Conservation (phyloP, 192 early-diverging fungal genomes). For the Podila minutissima region DNA sequence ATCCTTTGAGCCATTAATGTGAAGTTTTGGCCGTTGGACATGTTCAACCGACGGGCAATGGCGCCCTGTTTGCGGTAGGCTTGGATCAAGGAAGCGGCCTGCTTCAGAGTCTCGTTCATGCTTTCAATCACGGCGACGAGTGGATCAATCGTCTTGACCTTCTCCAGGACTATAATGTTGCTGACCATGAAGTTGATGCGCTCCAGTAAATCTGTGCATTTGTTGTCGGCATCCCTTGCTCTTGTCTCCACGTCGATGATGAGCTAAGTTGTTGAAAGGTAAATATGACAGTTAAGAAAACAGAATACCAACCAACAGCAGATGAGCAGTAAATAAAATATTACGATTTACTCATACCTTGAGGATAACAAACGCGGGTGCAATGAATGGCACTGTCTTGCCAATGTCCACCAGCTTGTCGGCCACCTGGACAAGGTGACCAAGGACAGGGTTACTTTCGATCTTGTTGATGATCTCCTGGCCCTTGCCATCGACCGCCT, state of each 20-base stretch:
- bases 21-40: conserved; percentile 62
- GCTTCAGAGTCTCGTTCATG: conserved; percentile 56
- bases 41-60: conserved; percentile 59
- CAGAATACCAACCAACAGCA: too few species aligned
- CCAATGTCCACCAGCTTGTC: conserved; percentile 56
- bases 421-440: conserved; percentile 45
- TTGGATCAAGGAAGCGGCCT: conserved; percentile 52
- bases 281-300: not conserved
- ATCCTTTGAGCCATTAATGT: conserved; percentile 41
- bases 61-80: conserved; percentile 60
- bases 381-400: conserved; percentile 58
- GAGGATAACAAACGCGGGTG: conserved; percentile 61
- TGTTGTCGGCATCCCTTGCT: conserved; percentile 59
- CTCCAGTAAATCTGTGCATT: conserved; percentile 63
- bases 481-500: conserved; percentile 4
- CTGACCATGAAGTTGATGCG: conserved; percentile 67
- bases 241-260: conserved; percentile 62
- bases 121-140: conserved; percentile 50
- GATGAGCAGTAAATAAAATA: not conserved
- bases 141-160: conserved; percentile 44
- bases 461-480: conserved; percentile 16
- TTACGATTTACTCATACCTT: conserved; percentile 31
- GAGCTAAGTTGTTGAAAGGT: conserved; percentile 7
- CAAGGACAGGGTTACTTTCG: conserved; percentile 33
- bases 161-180: conserved; percentile 57